Base-by-base conservation (phyloP, 2,329 filamentous ascomycete genomes). In the Fusarium udum region DNA sequence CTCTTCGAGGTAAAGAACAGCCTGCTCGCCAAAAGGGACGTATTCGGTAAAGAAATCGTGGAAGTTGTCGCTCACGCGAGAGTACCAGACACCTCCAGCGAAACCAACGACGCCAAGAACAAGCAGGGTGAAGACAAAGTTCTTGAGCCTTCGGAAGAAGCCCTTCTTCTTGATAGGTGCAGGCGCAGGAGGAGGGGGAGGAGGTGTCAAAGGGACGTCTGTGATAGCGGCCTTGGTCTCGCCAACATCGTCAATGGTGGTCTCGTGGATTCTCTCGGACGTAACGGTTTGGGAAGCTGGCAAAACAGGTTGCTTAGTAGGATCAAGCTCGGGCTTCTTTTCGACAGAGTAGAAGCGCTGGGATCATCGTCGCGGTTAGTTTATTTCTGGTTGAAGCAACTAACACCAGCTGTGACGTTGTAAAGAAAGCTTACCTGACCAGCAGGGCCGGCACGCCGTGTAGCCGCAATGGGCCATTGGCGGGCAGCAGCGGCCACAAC, bases 31-130 rank as follows among this genome's bases (percentile, higher is more conserved):
- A 76, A 93, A 97, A 28, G 96, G 96, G 24, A 99, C 85, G 82
- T 95, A 99, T 84, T 98, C 95, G 78, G 95, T 98, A 85, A 99
- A 99, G 87, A 98, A 96, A 83, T 99, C 96, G 84, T 99, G 95
- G 89, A 98, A 99, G 84, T 94, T 97, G 86, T 99, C 96, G 80
- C 92, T 97, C 83, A 96, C 89, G 74, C 97, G 91, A 62, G 96
- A 95, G 83, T 97, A 96, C 87, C 93, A 97, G 62, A 98, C 92
- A 75, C 95, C 95, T 74, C 95, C 95, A 63, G 89, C 93, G 78
- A 97, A 99, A 43, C 92, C 91, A 49, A 97, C 83, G 11, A 90
- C 90, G 32, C 93, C 91, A 34, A 98, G 88, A 49, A 97, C 83
- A 71, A 95, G 85, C 55, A 98, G 83, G 61, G 93, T 93, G 74